Evolutionary conservation across 139 green algal species (phyloP).

Genomic region (Tetratostichococcus sp.): DNA sequence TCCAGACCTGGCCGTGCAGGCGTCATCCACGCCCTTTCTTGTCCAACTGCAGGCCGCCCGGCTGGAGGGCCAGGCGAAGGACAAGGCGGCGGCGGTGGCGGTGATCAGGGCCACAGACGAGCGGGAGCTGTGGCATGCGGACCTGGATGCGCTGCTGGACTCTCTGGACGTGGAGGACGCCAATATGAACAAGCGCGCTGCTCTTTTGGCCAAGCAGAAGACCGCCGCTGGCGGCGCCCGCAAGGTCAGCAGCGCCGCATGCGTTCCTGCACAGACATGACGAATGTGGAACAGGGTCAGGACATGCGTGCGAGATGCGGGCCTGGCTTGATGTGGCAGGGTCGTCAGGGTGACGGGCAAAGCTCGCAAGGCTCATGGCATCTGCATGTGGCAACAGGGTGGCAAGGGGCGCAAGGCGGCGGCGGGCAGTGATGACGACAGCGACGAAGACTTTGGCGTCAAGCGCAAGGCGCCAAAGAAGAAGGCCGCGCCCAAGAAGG

Average conservation of each 20-base stretch:
- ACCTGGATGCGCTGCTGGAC: constrained; percentile 78
- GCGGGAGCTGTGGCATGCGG: constrained; percentile 70
- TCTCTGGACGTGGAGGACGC: constrained; percentile 28
- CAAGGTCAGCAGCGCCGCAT: too few species aligned
- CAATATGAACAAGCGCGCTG: constrained; percentile 10
- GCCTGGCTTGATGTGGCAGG: too few species aligned
- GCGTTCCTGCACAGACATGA: too few species aligned
- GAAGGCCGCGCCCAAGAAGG: constrained; percentile 20
- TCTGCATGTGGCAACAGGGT: neutral
- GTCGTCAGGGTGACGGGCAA: too few species aligned
- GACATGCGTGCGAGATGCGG: too few species aligned
- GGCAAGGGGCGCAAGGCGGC: neutral
- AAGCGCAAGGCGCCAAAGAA: constrained; percentile 23
- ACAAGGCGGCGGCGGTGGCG: constrained; percentile 51
- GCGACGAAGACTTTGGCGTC: neutral
- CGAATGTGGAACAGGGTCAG: too few species aligned
- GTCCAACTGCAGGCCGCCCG: constrained; percentile 41
- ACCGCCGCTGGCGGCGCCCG: neutral
- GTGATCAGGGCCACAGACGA: constrained; percentile 53
- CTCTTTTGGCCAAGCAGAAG: constrained; percentile 27
- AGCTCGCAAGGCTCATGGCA: too few species aligned
- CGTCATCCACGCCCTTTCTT: too few species aligned
- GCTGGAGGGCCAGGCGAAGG: constrained; percentile 29
- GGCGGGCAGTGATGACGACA: neutral
- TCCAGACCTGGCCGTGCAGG: too few species aligned